phyloP scores from a whole-genome alignment of 495 filamentous ascomycete genomes.

The Pseudoneurospora amorphoporcata region DNA sequence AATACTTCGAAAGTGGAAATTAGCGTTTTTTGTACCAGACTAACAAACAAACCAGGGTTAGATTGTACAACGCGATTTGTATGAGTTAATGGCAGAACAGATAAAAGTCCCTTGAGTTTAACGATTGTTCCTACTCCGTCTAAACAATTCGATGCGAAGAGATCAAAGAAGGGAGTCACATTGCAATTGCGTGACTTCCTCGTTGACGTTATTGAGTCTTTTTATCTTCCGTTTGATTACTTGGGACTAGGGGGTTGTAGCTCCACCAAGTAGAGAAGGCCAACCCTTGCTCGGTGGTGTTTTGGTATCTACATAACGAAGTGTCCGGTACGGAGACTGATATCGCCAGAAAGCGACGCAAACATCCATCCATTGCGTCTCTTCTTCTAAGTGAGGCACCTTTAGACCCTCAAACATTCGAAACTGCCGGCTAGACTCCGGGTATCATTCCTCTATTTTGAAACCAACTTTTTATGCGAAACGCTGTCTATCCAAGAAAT shows the following conservation, averaged over 20 bases:
- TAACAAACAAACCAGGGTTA: too few relatives aligned
- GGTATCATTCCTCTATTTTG: neutral
- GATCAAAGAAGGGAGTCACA: neutral
- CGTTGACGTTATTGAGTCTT: neutral
- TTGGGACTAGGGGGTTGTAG: neutral
- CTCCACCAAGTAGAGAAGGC: neutral
- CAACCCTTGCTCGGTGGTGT: neutral
- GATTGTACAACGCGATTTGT: neutral
- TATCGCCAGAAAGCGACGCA: conserved; percentile 1
- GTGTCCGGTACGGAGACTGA: neutral
- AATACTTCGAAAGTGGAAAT: too few relatives aligned
- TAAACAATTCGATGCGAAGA: neutral
- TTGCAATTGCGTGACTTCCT: neutral
- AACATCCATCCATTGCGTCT: neutral
- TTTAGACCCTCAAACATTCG: neutral
- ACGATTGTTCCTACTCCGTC: neutral
- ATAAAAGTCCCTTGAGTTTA: neutral
- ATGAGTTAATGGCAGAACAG: neutral
- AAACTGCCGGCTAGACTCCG: neutral
- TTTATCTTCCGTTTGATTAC: neutral
- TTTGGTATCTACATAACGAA: neutral
- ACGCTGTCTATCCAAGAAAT: conserved; percentile 1
- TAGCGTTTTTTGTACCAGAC: too few relatives aligned
- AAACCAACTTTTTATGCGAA: neutral
- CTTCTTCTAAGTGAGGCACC: neutral